A percentile compares a stretch with the other conserved stretches of the same genome.
phyloP scores from a whole-genome alignment of 2,329 filamentous ascomycete species.

The Phialophora macrospora region DNA sequence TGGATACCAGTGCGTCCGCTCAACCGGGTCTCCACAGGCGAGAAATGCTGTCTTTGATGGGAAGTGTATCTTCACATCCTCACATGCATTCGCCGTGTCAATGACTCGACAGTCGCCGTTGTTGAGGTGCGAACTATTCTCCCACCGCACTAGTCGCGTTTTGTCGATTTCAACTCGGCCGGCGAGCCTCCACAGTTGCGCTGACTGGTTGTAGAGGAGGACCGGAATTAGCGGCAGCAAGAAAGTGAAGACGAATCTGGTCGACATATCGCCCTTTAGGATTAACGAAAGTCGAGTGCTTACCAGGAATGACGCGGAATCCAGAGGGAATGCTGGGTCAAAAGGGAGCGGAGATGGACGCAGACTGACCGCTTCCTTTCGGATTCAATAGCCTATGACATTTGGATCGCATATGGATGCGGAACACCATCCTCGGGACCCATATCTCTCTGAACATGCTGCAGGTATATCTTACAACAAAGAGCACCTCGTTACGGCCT shows the following conservation, averaged over 20 bases:
- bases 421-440: background rate
- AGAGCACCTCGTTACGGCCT: background rate
- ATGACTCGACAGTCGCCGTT: constrained; percentile 28
- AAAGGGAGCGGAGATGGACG: constrained; percentile 12
- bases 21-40: constrained; percentile 30
- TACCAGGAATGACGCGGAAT: background rate
- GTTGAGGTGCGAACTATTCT: constrained; percentile 30
- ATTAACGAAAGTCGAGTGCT: background rate
- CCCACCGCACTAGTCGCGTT: constrained; percentile 30
- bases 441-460: background rate
- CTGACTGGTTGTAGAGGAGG: constrained; percentile 24
- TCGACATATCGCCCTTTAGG: constrained; percentile 1
- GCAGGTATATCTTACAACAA: background rate
- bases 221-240: constrained; percentile 22
- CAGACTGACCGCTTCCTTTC: background rate
- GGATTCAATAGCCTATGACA: constrained; percentile 17
- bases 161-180: constrained; percentile 31
- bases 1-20: constrained; percentile 34
- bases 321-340: background rate
- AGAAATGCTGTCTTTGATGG: constrained; percentile 32
- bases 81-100: constrained; percentile 28
- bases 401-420: background rate
- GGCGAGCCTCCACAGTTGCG: constrained; percentile 15
- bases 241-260: constrained; percentile 16
- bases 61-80: constrained; percentile 35